Evolutionary conservation across 805 yeast species (phyloP).

Genomic region (Barnettozyma sucrosica): DNA sequence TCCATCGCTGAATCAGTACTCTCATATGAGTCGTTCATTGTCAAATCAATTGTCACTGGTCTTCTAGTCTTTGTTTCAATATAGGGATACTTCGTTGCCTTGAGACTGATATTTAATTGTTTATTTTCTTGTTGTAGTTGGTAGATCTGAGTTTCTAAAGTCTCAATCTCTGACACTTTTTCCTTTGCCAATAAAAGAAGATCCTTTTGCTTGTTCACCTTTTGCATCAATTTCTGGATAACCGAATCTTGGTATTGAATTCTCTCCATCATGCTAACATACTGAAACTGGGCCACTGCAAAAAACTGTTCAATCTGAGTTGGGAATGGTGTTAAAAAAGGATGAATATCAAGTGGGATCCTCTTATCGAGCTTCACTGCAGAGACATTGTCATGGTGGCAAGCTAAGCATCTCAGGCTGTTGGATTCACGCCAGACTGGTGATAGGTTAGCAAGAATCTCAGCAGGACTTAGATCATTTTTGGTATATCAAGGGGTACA

Average conservation of each 20-base stretch:
- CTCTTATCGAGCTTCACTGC: constrained; percentile 15
- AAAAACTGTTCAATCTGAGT: constrained; percentile 21
- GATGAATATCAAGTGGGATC: constrained; percentile 19
- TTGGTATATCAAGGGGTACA: constrained; percentile 2
- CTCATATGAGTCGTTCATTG: constrained; percentile 16
- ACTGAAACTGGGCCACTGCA: constrained; percentile 22
- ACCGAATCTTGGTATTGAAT: constrained; percentile 14
- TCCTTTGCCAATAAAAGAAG: constrained; percentile 21
- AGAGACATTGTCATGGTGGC: constrained; percentile 16
- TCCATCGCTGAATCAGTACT: constrained; percentile 2
- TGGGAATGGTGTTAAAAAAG: constrained; percentile 22
- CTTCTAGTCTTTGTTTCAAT: not conserved
- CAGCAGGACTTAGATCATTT: not conserved
- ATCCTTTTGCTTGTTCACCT: constrained; percentile 20
- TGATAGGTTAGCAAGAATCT: not conserved
- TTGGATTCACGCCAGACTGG: constrained; percentile 3
- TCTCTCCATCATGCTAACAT: constrained; percentile 17
- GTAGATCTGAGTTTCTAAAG: constrained; percentile 11
- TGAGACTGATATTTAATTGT: not conserved
- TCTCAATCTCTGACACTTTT: constrained; percentile 15
- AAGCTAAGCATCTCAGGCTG: constrained; percentile 14
- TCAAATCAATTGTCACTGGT: constrained; percentile 22
- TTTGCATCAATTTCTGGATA: constrained; percentile 14
- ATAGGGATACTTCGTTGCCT: not conserved
- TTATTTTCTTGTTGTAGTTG: constrained; percentile 12